Percentiles rank a stretch among this genome's conserved stretches.
phyloP scores from a whole-genome alignment of 2,329 filamentous ascomycete species.

The Akanthomyces uredinophilus region DNA sequence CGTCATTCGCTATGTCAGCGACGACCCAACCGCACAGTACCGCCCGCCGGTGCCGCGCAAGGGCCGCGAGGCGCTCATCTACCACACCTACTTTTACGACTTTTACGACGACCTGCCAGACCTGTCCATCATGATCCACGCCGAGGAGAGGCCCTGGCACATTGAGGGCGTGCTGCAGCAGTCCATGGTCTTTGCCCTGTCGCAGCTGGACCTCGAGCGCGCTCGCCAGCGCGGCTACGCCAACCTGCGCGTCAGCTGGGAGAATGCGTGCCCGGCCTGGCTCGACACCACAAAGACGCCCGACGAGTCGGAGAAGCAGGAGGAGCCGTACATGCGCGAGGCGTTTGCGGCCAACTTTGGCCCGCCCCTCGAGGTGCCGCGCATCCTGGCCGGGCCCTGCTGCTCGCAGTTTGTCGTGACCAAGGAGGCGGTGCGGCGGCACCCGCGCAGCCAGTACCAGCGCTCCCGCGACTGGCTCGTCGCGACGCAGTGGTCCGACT shows the following conservation, averaged over 20 bases:
- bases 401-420: slow-evolving; percentile 33
- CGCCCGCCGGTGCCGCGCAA: slow-evolving; percentile 49
- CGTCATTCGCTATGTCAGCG: slow-evolving; percentile 42
- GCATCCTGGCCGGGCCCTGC: slow-evolving; percentile 28
- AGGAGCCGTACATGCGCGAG: slow-evolving; percentile 26
- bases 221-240: slow-evolving; percentile 47
- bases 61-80: slow-evolving; percentile 59
- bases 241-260: slow-evolving; percentile 51
- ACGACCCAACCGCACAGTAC: slow-evolving; percentile 40
- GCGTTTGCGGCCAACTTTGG: slow-evolving; percentile 27
- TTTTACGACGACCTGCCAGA: slow-evolving; percentile 56
- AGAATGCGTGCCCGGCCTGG: slow-evolving; percentile 50
- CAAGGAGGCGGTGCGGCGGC: slow-evolving; percentile 24
- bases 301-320: slow-evolving; percentile 22
- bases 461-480: slow-evolving; percentile 27
- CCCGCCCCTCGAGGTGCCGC: slow-evolving; percentile 23
- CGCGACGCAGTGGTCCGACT: slow-evolving; percentile 25
- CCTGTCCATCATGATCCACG: slow-evolving; percentile 57
- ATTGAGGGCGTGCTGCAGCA: slow-evolving; percentile 30
- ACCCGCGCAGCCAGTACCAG: slow-evolving; percentile 26
- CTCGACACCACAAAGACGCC: slow-evolving; percentile 32
- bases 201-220: slow-evolving; percentile 27
- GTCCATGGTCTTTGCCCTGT: slow-evolving; percentile 27
- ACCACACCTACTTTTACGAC: slow-evolving; percentile 57
- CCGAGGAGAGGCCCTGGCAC: slow-evolving; percentile 43